phyloP scores from a whole-genome alignment of 768 basidiomycete species.

The Austroboletus eburneus region DNA sequence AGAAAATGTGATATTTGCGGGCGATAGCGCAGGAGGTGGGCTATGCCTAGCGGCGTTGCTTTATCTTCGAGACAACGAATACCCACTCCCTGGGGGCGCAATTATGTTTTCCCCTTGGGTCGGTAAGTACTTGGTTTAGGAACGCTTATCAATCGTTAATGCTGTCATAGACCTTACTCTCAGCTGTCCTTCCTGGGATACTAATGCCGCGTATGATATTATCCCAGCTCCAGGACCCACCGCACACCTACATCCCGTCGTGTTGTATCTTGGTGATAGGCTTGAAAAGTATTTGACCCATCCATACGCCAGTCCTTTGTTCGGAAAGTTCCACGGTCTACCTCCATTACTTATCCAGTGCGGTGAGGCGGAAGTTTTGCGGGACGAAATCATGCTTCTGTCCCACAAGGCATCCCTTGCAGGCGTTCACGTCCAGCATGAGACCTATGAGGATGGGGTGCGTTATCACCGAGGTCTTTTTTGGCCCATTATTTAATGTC shows the following conservation, averaged over 20 bases:
- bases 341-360: slow-evolving; percentile 90
- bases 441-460: slow-evolving; percentile 89
- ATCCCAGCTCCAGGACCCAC: slow-evolving; percentile 66
- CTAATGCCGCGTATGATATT: slow-evolving; percentile 83
- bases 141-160: slow-evolving; percentile 8
- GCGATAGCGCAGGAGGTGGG: slow-evolving; percentile 94
- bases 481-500: not conserved
- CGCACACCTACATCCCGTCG: slow-evolving; percentile 90
- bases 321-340: slow-evolving; percentile 81
- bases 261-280: slow-evolving; percentile 85
- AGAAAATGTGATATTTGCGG: slow-evolving; percentile 83
- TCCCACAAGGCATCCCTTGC: slow-evolving; percentile 90
- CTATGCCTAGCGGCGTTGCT: slow-evolving; percentile 80
- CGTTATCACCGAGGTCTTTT: slow-evolving; percentile 27
- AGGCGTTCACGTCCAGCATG: slow-evolving; percentile 83
- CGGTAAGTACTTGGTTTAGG: slow-evolving; percentile 48
- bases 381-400: slow-evolving; percentile 87
- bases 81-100: slow-evolving; percentile 78
- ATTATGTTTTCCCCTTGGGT: slow-evolving; percentile 96
- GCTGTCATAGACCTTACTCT: slow-evolving; percentile 73
- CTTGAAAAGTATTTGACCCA: slow-evolving; percentile 85
- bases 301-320: slow-evolving; percentile 93
- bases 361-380: slow-evolving; percentile 92
- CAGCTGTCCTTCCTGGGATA: slow-evolving; percentile 98
- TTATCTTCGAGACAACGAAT: slow-evolving; percentile 91